Conservation (phyloP, 2,329 filamentous ascomycete genomes). For the Lanzia echinophila region DNA sequence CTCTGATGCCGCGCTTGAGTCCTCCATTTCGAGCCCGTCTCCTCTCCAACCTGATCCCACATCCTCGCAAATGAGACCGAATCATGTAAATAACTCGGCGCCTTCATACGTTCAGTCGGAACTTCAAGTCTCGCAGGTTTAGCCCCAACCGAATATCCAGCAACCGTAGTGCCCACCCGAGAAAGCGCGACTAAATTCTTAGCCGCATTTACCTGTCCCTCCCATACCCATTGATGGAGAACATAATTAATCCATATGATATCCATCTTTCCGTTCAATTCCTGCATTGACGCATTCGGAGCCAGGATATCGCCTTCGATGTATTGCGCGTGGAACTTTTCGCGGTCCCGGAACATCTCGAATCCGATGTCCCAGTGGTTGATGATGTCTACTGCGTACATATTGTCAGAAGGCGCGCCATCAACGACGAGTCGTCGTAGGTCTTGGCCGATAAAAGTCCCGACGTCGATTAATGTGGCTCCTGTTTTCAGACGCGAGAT, state of each 20-base stretch:
- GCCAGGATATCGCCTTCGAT: conserved; percentile 28
- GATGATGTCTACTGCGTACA: conserved; percentile 30
- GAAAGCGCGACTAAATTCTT: conserved; percentile 8
- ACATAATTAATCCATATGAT: conserved; percentile 36
- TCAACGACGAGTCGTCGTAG: conserved; percentile 31
- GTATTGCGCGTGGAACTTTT: conserved; percentile 27
- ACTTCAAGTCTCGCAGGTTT: background rate
- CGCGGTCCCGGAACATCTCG: conserved; percentile 33
- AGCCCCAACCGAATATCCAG: background rate
- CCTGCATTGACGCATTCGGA: conserved; percentile 22
- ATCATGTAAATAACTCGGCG: conserved; percentile 3
- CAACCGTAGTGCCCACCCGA: background rate
- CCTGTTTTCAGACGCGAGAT: conserved; percentile 12
- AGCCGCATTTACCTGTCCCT: conserved; percentile 26
- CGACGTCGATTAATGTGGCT: conserved; percentile 15
- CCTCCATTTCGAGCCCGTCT: conserved; percentile 10
- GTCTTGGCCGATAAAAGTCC: conserved; percentile 34
- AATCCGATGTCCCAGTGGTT: conserved; percentile 31
- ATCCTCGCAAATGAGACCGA: conserved; percentile 3
- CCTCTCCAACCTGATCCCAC: conserved; percentile 4
- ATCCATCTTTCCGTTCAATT: conserved; percentile 34
- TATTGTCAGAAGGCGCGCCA: conserved; percentile 28
- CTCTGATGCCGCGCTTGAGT: background rate
- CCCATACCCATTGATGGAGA: conserved; percentile 38
- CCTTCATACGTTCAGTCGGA: background rate